Conservation (phyloP, 768 basidiomycete species). For the Nidula microcarpa region DNA sequence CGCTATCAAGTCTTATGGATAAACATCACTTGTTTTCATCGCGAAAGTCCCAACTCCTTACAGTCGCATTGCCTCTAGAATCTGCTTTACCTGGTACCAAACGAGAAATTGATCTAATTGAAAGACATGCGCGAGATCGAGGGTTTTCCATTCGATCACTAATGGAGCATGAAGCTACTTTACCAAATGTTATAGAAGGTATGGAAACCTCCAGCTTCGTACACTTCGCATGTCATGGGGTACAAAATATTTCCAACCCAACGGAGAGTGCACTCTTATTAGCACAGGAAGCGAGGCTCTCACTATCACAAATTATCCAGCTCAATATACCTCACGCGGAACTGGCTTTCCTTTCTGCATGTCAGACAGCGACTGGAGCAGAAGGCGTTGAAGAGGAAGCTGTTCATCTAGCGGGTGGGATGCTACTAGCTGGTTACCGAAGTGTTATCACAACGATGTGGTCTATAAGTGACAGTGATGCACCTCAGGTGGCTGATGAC, state of each 20-base stretch:
- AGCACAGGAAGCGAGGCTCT: slow-evolving; percentile 9
- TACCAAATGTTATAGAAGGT: slow-evolving; percentile 2
- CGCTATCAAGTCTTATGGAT: neutral
- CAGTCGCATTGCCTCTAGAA: no score
- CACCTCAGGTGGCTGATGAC: slow-evolving; percentile 22
- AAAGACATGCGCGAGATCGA: neutral
- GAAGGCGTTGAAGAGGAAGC: slow-evolving; percentile 16
- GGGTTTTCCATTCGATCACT: slow-evolving; percentile 2
- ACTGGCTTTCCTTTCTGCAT: slow-evolving; percentile 44
- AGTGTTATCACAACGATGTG: slow-evolving; percentile 39
- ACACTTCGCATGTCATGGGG: slow-evolving; percentile 37
- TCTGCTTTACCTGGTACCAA: neutral
- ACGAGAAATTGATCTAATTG: neutral
- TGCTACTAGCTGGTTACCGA: slow-evolving; percentile 28
- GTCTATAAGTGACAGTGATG: slow-evolving; percentile 35
- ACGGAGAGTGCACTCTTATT: slow-evolving; percentile 13
- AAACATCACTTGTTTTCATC: no score
- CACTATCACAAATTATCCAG: slow-evolving; percentile 16
- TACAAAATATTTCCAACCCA: slow-evolving; percentile 21
- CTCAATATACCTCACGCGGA: slow-evolving; percentile 17
- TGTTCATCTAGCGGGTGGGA: slow-evolving; percentile 38
- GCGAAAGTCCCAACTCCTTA: no score
- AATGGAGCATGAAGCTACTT: slow-evolving; percentile 6
- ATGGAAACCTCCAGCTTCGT: slow-evolving; percentile 14
- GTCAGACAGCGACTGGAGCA: slow-evolving; percentile 36